Evolutionary conservation across 1,139 yeast genomes (phyloP), one percentile per base, ranked within the genome.

Genomic region (Yamadazyma atmosphaerica): DNA sequence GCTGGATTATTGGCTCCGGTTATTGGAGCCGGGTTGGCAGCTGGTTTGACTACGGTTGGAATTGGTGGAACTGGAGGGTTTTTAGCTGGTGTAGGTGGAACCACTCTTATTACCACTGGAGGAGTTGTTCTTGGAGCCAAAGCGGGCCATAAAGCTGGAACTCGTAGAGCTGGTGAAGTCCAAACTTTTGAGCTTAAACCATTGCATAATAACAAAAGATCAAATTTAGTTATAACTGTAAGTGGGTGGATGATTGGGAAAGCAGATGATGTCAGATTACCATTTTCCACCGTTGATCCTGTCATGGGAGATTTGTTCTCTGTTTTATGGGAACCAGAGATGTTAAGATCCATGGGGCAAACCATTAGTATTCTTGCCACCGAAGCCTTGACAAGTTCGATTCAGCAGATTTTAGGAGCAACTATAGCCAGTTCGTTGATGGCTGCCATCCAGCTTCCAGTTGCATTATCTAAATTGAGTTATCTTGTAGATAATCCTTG

Each of bases 171-270:
- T 61, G 97, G 96, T 3, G 90, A 89, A 45, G 98, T 94, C 8
- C 80, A 85, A 49, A 90, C 97, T 0, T 94, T 94, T 65, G 98
- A 94, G 54, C 83, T 92, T 56, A 79, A 86, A 41, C 98, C 98
- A 0, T 68, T 94, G 48, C 96, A 89, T 60, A 89, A 92, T 56
- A 89, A 87, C 60, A 86, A 86, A 57, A 73, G 98, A 38, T 83
- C 95, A 1, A 92, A 88, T 54, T 69, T 90, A 45, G 83, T 92
- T 34, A 67, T 94, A n/a, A 89, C 97, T 1, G 90, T 94, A 0
- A 83, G 95, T 39, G 99, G 99, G 1, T 94, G 99, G 99, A 89
- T 92, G 94, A 83, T 85, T 44, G 95, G 97, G 59, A 83, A 81
- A 45, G 79, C 84, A 50, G 99, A 94, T 79, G 99, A 94, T 74